phyloP scores from a whole-genome alignment of 1,284 basidiomycete genomes.

The Phellopilus nigrolimitatus region DNA sequence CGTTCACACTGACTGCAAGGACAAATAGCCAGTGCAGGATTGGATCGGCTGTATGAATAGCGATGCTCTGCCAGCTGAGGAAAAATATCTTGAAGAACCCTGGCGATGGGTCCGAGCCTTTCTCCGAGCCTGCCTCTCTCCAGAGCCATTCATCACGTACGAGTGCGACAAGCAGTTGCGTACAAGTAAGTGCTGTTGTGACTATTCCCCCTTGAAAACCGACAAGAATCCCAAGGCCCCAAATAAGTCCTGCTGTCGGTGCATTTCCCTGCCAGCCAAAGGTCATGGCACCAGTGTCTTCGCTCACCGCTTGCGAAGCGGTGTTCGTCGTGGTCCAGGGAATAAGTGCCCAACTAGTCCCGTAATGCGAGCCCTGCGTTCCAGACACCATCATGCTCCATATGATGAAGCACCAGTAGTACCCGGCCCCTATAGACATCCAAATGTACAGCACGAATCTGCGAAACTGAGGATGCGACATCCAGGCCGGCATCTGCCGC shows the following conservation, averaged over 20 bases:
- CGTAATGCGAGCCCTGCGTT: slow-evolving; percentile 9
- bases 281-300: slow-evolving; percentile 4
- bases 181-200: slow-evolving; percentile 14
- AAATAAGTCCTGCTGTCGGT: slow-evolving; percentile 10
- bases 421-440: slow-evolving; percentile 11
- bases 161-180: slow-evolving; percentile 5
- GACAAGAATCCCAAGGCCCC: slow-evolving; percentile 15
- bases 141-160: slow-evolving; percentile 15
- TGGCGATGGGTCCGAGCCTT: slow-evolving; percentile 12
- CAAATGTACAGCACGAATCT: slow-evolving; percentile 10
- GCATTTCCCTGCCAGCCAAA: slow-evolving; percentile 16
- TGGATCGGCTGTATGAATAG: slow-evolving; percentile 12
- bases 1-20: slow-evolving; percentile 16
- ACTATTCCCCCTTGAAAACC: slow-evolving; percentile 20
- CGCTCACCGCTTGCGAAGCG: not conserved
- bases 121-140: slow-evolving; percentile 7
- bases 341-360: not conserved
- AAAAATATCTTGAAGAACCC: slow-evolving; percentile 4
- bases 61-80: slow-evolving; percentile 6
- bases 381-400: slow-evolving; percentile 13
- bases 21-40: slow-evolving; percentile 21
- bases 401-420: slow-evolving; percentile 17
- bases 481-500: not conserved
- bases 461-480: slow-evolving; percentile 13
- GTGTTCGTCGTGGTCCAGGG: not conserved